phyloP scores from a whole-genome alignment of 768 basidiomycete genomes.

The Leccinum aurantiacum region DNA sequence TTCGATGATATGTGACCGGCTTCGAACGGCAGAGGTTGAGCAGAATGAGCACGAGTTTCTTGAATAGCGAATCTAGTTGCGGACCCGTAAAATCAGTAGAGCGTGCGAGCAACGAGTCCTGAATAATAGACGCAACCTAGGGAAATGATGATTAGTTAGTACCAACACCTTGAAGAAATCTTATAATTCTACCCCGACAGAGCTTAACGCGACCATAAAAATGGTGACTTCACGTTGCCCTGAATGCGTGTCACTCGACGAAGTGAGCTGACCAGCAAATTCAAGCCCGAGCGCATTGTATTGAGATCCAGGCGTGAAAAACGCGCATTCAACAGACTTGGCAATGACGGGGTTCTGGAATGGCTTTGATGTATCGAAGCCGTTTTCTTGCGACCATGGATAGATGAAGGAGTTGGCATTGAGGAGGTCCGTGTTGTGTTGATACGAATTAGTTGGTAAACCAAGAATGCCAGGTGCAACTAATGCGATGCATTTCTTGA shows the following conservation, averaged over 20 bases:
- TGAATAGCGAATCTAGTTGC: not conserved
- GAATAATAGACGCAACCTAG: not conserved
- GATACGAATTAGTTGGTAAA: not conserved
- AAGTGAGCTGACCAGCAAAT: not conserved
- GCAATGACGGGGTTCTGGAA: not conserved
- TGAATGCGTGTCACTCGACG: not conserved
- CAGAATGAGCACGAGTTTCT: not conserved
- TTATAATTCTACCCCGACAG: not conserved
- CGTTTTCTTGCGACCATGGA: not conserved
- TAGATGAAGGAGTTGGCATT: not conserved
- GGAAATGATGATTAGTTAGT: not conserved
- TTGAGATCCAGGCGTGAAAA: not conserved
- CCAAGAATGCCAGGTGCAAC: not conserved
- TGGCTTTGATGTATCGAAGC: not conserved
- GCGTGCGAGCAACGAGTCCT: not conserved
- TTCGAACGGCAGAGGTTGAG: not conserved
- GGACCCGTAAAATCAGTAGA: not conserved
- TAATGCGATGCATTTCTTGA: not conserved
- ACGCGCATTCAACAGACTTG: not conserved
- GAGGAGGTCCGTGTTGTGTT: not conserved
- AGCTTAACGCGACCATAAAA: not conserved
- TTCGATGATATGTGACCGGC: not conserved
- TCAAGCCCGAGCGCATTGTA: not conserved
- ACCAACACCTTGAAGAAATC: not conserved
- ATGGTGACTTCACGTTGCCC: not conserved